Evolutionary conservation across 495 filamentous ascomycete species (phyloP).

Genomic region (Aspergillus funiculosus): DNA sequence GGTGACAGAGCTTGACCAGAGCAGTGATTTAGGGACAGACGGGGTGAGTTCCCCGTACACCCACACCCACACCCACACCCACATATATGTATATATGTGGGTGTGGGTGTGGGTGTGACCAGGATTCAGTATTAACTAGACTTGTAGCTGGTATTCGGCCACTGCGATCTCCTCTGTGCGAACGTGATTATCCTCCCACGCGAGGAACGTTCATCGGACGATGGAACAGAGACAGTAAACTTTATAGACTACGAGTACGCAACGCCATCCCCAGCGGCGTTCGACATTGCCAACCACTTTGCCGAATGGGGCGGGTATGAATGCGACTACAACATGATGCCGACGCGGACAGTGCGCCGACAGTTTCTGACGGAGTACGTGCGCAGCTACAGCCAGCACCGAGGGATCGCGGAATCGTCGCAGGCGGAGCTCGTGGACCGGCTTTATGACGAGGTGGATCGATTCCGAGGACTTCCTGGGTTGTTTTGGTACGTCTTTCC

Average conservation of each 20-base stretch:
- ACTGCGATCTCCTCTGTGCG: conserved; percentile 90
- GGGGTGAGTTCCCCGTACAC: conserved; percentile 50
- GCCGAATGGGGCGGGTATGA: conserved; percentile 97
- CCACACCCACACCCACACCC: too few relatives aligned
- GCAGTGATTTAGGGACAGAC: conserved; percentile 63
- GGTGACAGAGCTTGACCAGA: conserved; percentile 63
- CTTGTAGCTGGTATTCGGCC: conserved; percentile 75
- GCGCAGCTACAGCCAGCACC: conserved; percentile 40
- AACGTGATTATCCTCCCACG: conserved; percentile 85
- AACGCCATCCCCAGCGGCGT: conserved; percentile 89
- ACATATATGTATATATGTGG: too few relatives aligned
- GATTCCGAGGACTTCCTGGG: conserved; percentile 83
- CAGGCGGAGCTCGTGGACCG: conserved; percentile 56
- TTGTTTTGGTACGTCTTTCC: conserved; percentile 58
- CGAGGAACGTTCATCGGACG: conserved; percentile 27
- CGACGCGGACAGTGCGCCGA: conserved; percentile 68
- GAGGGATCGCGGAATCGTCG: conserved; percentile 38
- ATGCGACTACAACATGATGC: conserved; percentile 81
- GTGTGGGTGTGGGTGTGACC: too few relatives aligned
- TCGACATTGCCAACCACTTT: conserved; percentile 98
- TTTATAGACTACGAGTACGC: conserved; percentile 99
- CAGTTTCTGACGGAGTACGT: conserved; percentile 84
- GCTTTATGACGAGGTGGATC: conserved; percentile 74
- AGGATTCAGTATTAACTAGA: conserved; percentile 10
- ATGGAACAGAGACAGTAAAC: conserved; percentile 50